Evolutionary conservation across 1,284 basidiomycete species (phyloP), one percentile per base, ranked within the genome.

Genomic region (Ganoderma resinaceum): DNA sequence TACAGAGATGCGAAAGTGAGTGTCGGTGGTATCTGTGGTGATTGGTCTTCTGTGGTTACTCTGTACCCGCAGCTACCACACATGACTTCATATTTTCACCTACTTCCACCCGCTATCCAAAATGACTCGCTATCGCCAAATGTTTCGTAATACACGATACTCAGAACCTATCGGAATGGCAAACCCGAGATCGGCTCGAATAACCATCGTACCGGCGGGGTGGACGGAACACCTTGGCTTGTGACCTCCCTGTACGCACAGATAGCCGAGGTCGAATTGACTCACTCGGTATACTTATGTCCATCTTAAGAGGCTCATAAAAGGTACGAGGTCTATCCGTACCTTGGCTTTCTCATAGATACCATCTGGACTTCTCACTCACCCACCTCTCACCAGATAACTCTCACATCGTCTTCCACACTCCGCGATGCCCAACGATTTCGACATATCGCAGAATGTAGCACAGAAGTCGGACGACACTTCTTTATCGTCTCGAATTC

Each of bases 401-500:
- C 58, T 7, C 58, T 29, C 38, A 4, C 20, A 60, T 14, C 37
- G 4, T 18, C 18, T 23, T 26, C 20, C 35, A 5, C 23, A 23
- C n/a, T 12, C 20, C 18, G n/a, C 40, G n/a, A 62, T 64, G 67
- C 33, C 63, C 8, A 62, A 63, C 46, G 57, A 65, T 29, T n/a
- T 55, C 23, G 31, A 61, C 57, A n/a, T 31, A 29, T 29, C 37
- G 12, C 58, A 42, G 38, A 40, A 60, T 29, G 58, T 1, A 18
- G 14, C 37, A 12, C 31, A 58, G 20, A n/a, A 12, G 20, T 20
- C 33, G 16, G 60, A 20, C 7, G 58, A 66, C 20, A 66, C 23
- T 29, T 52, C 70, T n/a, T 57, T 68, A 1, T 46, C 62, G 6
- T 58, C 55, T n/a, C 69, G 66, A 33, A 53, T 71, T 9, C 72